Conservation (phyloP, 768 basidiomycete genomes). For the Trametes elegans region DNA sequence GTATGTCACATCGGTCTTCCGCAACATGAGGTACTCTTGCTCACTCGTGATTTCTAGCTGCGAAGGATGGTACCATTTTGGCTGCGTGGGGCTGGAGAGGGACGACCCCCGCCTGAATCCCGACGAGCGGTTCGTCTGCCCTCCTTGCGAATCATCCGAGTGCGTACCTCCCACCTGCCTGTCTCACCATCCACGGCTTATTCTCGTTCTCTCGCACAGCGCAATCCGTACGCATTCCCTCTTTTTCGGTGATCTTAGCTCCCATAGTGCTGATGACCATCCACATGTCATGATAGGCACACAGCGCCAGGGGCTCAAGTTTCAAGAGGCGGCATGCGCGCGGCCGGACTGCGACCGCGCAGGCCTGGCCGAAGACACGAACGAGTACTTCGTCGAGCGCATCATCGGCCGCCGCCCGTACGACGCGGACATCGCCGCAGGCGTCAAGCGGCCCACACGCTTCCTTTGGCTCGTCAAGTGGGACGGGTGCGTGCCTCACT, state of each 20-base stretch:
- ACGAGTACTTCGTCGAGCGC: constrained; percentile 25
- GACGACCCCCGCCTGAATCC: constrained; percentile 20
- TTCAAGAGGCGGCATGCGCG: constrained; percentile 10
- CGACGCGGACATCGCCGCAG: background rate
- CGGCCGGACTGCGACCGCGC: constrained; percentile 21
- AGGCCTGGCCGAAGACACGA: constrained; percentile 12
- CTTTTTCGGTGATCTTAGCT: background rate
- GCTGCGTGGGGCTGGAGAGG: constrained; percentile 19
- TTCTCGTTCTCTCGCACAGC: background rate
- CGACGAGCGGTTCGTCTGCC: constrained; percentile 19
- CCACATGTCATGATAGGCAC: background rate
- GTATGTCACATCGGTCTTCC: background rate
- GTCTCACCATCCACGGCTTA: too few species aligned
- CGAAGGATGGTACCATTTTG: constrained; percentile 25
- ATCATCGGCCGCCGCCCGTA: constrained; percentile 24
- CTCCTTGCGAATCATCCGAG: constrained; percentile 22
- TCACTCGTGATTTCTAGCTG: constrained; percentile 9
- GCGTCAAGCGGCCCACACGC: background rate
- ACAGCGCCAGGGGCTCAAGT: constrained; percentile 3
- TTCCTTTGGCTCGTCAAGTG: constrained; percentile 26
- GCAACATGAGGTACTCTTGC: too few species aligned
- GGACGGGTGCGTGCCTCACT: constrained; percentile 17
- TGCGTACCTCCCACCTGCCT: constrained; percentile 1
- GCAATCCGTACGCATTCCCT: background rate
- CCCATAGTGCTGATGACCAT: background rate